phyloP scores from a whole-genome alignment of 2,329 filamentous ascomycete genomes.

The Arthrobotrys iridis region DNA sequence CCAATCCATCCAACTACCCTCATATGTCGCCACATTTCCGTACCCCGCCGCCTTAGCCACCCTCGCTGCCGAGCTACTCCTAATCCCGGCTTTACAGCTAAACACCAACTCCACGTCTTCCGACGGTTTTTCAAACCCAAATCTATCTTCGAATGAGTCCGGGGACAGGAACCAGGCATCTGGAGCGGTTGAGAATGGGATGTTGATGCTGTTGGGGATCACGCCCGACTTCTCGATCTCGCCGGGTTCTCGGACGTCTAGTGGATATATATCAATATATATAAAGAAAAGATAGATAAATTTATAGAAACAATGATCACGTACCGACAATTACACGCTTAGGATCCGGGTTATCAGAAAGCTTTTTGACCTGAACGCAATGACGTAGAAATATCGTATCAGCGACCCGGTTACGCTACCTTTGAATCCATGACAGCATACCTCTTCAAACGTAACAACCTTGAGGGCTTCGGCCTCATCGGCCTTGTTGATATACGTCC shows the following conservation, averaged over 20 bases:
- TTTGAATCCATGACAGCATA: not conserved
- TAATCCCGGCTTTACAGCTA: conserved; percentile 91
- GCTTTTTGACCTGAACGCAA: conserved; percentile 20
- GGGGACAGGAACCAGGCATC: conserved; percentile 80
- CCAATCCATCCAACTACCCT: conserved; percentile 78
- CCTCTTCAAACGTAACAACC: conserved; percentile 24
- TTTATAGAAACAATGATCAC: not conserved
- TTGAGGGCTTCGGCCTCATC: not conserved
- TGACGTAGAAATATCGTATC: not conserved
- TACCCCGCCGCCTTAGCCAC: conserved; percentile 82
- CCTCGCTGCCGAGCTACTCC: conserved; percentile 78
- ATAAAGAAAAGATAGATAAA: not conserved
- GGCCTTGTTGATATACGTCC: not conserved
- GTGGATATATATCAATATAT: conserved; percentile 62
- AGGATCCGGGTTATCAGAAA: conserved; percentile 35
- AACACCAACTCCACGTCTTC: conserved; percentile 73
- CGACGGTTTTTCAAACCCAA: conserved; percentile 79
- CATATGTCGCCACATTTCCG: conserved; percentile 66
- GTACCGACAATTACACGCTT: conserved; percentile 32
- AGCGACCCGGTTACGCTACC: not conserved
- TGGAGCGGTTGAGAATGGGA: conserved; percentile 79
- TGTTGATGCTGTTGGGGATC: conserved; percentile 83
- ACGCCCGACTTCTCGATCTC: conserved; percentile 72
- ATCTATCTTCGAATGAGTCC: conserved; percentile 61
- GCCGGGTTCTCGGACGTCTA: conserved; percentile 76